Evolutionary conservation across 352 stramenopile species (phyloP).

Genomic region (Phytophthora pinifolia): DNA sequence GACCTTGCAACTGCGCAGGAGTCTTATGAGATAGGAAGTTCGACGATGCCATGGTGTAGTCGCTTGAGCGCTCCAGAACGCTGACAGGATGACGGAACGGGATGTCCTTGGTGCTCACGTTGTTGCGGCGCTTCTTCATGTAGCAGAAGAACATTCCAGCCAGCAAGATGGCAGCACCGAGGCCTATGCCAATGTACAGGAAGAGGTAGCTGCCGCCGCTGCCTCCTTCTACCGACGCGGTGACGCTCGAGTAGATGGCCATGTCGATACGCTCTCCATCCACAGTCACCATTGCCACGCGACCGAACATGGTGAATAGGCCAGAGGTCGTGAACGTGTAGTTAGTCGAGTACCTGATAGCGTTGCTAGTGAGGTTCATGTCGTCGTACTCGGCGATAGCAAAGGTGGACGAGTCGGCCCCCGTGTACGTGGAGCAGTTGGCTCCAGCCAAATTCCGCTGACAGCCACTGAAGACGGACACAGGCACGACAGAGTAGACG

Average conservation of each 20-base stretch:
- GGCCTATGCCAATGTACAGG: slow-evolving; percentile 71
- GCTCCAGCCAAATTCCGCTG: slow-evolving; percentile 44
- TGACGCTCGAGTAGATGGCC: slow-evolving; percentile 76
- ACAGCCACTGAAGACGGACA: slow-evolving; percentile 73
- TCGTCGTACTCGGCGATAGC: slow-evolving; percentile 48
- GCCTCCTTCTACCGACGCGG: slow-evolving; percentile 49
- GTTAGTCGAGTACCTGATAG: slow-evolving; percentile 52
- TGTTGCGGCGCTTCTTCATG: slow-evolving; percentile 61
- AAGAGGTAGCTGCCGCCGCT: slow-evolving; percentile 54
- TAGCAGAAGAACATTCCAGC: slow-evolving; percentile 67
- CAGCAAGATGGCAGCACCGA: slow-evolving; percentile 66
- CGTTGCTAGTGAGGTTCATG: slow-evolving; percentile 64
- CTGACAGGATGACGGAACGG: slow-evolving; percentile 64
- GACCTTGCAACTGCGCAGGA: slow-evolving; percentile 33
- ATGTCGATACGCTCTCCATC: slow-evolving; percentile 79
- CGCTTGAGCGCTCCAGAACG: slow-evolving; percentile 39
- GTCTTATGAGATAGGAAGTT: slow-evolving; percentile 73
- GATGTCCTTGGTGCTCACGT: slow-evolving; percentile 68
- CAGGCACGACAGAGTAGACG: slow-evolving; percentile 64
- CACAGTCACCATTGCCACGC: slow-evolving; percentile 67
- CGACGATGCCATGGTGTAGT: slow-evolving; percentile 64
- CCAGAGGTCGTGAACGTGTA: slow-evolving; percentile 59
- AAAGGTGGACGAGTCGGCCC: slow-evolving; percentile 56
- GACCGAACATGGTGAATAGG: slow-evolving; percentile 69
- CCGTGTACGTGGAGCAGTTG: slow-evolving; percentile 73